A percentile compares a stretch with the other conserved stretches of the same genome.
Evolutionary conservation across 2,329 filamentous ascomycete species (phyloP).

Genomic region (Ceratocystiopsis brevicomis): DNA sequence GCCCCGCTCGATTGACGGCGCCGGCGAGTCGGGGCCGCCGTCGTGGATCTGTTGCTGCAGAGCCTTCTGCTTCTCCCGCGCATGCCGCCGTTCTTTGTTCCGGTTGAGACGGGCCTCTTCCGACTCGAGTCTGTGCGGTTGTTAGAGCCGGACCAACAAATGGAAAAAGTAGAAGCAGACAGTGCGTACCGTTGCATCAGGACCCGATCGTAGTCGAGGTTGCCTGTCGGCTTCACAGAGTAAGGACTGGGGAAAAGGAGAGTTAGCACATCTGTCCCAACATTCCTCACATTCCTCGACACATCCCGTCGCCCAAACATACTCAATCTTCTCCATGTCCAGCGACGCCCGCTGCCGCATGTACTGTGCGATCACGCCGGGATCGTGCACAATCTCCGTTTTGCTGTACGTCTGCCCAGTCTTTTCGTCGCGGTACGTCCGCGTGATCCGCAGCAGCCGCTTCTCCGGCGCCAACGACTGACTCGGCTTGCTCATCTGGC

Average conservation of each 20-base stretch:
- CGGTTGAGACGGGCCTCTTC: slow-evolving; percentile 73
- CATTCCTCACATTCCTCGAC: neutral
- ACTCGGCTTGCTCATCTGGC: slow-evolving; percentile 52
- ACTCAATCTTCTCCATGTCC: slow-evolving; percentile 51
- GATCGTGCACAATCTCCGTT: slow-evolving; percentile 54
- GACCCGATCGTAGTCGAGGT: slow-evolving; percentile 45
- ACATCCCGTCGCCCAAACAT: slow-evolving; percentile 15
- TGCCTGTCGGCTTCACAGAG: slow-evolving; percentile 43
- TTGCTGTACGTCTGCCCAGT: slow-evolving; percentile 44
- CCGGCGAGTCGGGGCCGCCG: slow-evolving; percentile 32
- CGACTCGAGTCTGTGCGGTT: slow-evolving; percentile 16
- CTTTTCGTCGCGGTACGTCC: slow-evolving; percentile 34
- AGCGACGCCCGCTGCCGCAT: slow-evolving; percentile 59
- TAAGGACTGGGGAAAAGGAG: slow-evolving; percentile 33
- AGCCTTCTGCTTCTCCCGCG: slow-evolving; percentile 77
- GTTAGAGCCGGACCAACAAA: neutral
- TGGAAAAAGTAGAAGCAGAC: neutral
- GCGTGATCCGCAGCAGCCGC: slow-evolving; percentile 54
- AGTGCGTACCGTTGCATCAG: slow-evolving; percentile 33
- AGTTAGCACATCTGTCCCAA: slow-evolving; percentile 4
- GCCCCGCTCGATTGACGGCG: slow-evolving; percentile 30
- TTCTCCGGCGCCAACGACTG: slow-evolving; percentile 46
- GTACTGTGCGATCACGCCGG: slow-evolving; percentile 77
- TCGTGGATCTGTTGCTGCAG: slow-evolving; percentile 26
- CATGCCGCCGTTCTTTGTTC: slow-evolving; percentile 78